Evolutionary conservation across 768 basidiomycete species (phyloP), one percentile per base, ranked within the genome.

Genomic region (Podaxis sp.): DNA sequence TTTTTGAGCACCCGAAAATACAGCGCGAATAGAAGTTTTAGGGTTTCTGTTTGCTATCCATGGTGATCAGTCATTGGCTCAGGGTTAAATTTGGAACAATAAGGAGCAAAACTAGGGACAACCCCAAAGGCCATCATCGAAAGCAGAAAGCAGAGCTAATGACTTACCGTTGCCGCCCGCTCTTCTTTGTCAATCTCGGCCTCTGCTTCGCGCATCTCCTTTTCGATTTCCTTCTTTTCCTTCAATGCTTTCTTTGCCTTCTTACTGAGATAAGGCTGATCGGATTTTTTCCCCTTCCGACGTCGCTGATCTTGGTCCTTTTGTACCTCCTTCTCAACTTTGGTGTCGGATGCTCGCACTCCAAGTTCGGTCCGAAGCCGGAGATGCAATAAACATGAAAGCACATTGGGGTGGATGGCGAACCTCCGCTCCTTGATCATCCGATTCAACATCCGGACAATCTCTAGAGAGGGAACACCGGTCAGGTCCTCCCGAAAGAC

Each of bases 1-100:
- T 87, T 88, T 77, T 99, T 99, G 67, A 99, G 81, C 68, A 99
- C 91, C 65, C 91, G 89, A 77, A 99, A 99, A 78, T 99, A 99
- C 52, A 99, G 81, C 17, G 95, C 94, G 74, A 99, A 99, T 52
- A 99, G 83, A 66, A 98, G 87, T 74, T 99, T 99, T 67, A 99
- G 82, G 56, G 96, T 98, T 80, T 99, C 97, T 20, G 96, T 99
- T 82, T 97, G 96, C 95, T 97, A 68, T 63, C 64, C 20, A 58
- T 41, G 46, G 60, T 55, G 44, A 65, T 53, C 62, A 66, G 65
- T 53, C 57, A 58, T 54, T 61, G 38, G 10, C 36, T n/a, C 41
- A 40, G 22, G 33, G n/a, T 28, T 55, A 55, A 46, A 30, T 36
- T 62, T 54, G 44, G 60, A 55, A 55, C 59, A 48, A 55, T 46